Evolutionary conservation across 495 filamentous ascomycete species (phyloP), one percentile per base, ranked within the genome.

Genomic region (Evernia prunastri): DNA sequence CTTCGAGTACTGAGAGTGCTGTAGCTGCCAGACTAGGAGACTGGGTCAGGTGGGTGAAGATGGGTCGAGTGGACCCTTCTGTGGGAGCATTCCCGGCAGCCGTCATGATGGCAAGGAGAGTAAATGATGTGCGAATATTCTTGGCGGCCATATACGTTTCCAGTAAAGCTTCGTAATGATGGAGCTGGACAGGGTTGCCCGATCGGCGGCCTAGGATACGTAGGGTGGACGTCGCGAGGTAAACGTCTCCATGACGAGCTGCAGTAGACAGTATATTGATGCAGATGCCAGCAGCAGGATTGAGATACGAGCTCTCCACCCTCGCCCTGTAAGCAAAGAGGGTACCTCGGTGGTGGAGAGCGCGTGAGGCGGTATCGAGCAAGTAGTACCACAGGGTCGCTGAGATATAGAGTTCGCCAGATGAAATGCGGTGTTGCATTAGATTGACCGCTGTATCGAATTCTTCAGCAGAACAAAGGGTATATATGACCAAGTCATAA

Each of bases 121-220:
- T 70, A 29, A 81, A 67, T 5, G 77, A 75, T 13, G 73, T 69
- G 23, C 68, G 49, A 23, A 78, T 63, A 49, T 81, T 82, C 2
- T 78, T 79, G 8, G 74, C 72, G n/a, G 68, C 71, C n/a, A 81
- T 72, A 70, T 95, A 88, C 40, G 85, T 78, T 61, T 88, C 82
- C 25, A 92, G 71, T 20, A 96, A 79, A 36, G 83, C 78, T 72
- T 92, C 89, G 75, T 94, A 96, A 70, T 96, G 89, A 57, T 86
- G 80, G 7, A 78, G 66, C 4, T 78, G 73, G 36, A 90, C 79
- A 39, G 64, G 58, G 42, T 77, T 72, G 27, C 80, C 72, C 2
- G 77, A 80, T 18, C 84, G 79, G 6, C 79, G 74, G 61, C 66
- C 60, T 3, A 88, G 78, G 45, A 79, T 70, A 49, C 82, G 81